Evolutionary conservation across 148 eudicot genomes (phyloP), one percentile per base, ranked within the genome.

Genomic region (Diospyros lotus): DNA sequence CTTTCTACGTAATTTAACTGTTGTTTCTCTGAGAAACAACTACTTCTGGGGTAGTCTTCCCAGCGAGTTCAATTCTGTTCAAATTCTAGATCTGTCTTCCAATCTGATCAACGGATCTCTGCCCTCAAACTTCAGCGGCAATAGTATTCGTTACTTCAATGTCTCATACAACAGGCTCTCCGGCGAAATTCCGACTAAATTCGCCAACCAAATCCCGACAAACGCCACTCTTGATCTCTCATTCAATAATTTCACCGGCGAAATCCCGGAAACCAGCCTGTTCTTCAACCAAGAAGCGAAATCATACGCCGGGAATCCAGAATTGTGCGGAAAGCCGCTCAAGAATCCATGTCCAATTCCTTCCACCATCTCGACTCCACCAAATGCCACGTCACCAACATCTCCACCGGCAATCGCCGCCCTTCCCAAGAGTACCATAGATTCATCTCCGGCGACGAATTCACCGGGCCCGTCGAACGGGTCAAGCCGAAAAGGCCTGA

Each of bases 331-430:
- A 6, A 70, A 46, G 17, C 97, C 93, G 28, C 56, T 85, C 52
- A 73, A 67, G 6, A 87, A 56, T 55, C 80, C 82, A 15, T 93
- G 98, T 40, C 74, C 80, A 54, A 78, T 83, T 55, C 88, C 87
- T 4, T 79, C 89, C 0, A 78, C 77, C 0, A 17, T 40, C 2
- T 76, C 86, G 0, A 64, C 75, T 11, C 55, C 45, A 8, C 86
- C 86, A 1, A 78, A 80, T 40, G 82, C 59, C 12, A 62, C 82
- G 3, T 69, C 58, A 8, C 73, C 87, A 17, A 65, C 73, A 17
- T 85, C 96, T 0, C 86, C 96, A 0, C 98, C 97, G 9, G 98
- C 97, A 18, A 77, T 91, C 6, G 97, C 97, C 12, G 97, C 91
- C 6, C 88, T 93, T 28, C 98, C 98, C 1, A 89, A 84, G 18